Conservation (phyloP, 2,329 filamentous ascomycete genomes). For the Aspergillus clavatus region DNA sequence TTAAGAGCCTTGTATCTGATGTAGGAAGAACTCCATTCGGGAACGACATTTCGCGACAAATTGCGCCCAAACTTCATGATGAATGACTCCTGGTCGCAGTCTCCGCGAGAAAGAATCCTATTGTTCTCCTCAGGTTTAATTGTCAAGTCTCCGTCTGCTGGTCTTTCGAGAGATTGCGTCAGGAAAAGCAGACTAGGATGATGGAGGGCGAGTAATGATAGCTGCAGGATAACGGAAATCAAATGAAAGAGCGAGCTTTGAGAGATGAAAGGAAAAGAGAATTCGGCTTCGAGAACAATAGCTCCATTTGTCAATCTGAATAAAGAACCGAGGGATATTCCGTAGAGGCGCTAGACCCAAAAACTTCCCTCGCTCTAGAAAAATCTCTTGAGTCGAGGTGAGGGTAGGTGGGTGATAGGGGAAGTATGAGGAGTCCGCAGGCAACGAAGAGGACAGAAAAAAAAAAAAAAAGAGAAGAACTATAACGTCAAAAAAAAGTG, state of each 20-base stretch:
- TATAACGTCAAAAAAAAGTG: background rate
- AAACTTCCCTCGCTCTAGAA: background rate
- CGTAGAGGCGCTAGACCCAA: background rate
- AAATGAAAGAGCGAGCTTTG: background rate
- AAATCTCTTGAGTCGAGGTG: background rate
- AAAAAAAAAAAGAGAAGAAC: too few relatives aligned
- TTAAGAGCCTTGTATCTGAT: constrained; percentile 62
- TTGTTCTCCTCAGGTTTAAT: too few relatives aligned
- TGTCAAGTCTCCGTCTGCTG: background rate
- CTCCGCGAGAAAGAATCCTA: background rate
- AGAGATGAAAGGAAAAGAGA: background rate
- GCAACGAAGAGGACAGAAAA: too few relatives aligned
- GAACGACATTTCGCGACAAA: constrained; percentile 46
- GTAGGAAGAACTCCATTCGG: constrained; percentile 48
- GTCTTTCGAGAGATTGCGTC: background rate
- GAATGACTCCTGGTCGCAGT: constrained; percentile 3
- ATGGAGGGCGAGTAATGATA: background rate
- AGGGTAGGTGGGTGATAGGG: background rate
- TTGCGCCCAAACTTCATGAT: constrained; percentile 50
- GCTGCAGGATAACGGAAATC: background rate
- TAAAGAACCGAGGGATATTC: background rate
- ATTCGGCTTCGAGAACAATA: background rate
- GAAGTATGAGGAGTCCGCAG: background rate
- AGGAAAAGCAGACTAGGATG: too few relatives aligned
- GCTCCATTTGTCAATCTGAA: background rate